These are phyloP conservation scores for Bothriochloa decipiens DNA, from an alignment of 176 grass and related monocot species.

Conservation along the genomic window DNA sequence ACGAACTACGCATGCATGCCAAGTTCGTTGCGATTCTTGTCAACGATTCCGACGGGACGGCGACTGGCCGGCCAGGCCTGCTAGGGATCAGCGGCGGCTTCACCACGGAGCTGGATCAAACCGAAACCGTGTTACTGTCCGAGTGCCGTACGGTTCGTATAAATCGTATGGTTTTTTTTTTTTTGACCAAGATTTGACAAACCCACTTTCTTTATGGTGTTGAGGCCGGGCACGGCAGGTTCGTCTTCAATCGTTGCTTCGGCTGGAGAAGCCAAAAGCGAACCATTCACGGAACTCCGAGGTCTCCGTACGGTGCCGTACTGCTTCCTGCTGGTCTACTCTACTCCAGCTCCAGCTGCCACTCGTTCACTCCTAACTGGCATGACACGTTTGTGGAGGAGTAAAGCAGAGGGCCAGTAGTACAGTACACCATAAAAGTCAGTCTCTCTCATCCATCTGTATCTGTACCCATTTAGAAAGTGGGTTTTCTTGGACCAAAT, in stretches of 20 bases:
- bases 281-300: slow-evolving; percentile 10
- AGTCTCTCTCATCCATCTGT: background rate
- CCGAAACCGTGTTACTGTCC: too few relatives aligned
- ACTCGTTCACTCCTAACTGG: too few relatives aligned
- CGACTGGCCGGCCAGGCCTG: too few relatives aligned
- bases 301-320: slow-evolving; percentile 22
- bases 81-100: too few relatives aligned
- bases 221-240: too few relatives aligned
- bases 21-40: too few relatives aligned
- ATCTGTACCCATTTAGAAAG: background rate
- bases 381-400: too few relatives aligned
- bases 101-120: too few relatives aligned
- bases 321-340: background rate
- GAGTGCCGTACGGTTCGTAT: slow-evolving; percentile 37
- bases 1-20: too few relatives aligned
- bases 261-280: background rate
- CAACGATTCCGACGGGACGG: too few relatives aligned
- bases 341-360: background rate
- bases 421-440: background rate
- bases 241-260: background rate
- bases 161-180: background rate
- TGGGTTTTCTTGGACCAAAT: background rate
- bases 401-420: background rate
- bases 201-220: too few relatives aligned
- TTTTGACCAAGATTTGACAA: too few relatives aligned